Evolutionary conservation across 2,329 filamentous ascomycete genomes (phyloP).

Genomic region (Drechslerella dactyloides): DNA sequence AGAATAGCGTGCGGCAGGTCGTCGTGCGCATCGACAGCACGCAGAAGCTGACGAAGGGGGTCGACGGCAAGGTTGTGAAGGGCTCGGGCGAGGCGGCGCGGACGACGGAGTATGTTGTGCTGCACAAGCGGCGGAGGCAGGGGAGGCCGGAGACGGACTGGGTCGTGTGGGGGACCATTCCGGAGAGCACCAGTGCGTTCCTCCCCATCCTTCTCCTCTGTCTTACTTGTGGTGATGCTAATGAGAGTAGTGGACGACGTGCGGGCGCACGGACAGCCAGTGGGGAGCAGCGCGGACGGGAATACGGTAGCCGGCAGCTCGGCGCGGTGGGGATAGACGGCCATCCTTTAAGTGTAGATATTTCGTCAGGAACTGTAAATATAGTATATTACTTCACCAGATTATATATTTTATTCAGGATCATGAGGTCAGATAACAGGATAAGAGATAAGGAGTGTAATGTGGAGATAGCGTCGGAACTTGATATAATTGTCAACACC

Average conservation of each 20-base stretch:
- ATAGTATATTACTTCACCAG: neutral
- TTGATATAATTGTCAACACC: too few relatives aligned
- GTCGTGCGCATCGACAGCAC: slow-evolving; percentile 54
- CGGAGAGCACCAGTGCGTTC: slow-evolving; percentile 52
- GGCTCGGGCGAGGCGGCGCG: slow-evolving; percentile 49
- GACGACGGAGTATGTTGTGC: slow-evolving; percentile 53
- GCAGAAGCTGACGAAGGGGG: slow-evolving; percentile 52
- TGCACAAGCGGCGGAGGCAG: slow-evolving; percentile 52
- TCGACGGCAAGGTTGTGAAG: slow-evolving; percentile 48
- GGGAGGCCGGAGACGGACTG: slow-evolving; percentile 50
- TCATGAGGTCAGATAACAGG: too few relatives aligned
- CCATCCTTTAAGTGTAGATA: neutral
- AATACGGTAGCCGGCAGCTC: neutral
- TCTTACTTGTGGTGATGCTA: slow-evolving; percentile 1
- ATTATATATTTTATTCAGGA: too few relatives aligned
- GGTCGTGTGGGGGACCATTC: slow-evolving; percentile 54
- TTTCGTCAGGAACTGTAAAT: too few relatives aligned
- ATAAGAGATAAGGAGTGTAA: too few relatives aligned
- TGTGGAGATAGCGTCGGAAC: too few relatives aligned
- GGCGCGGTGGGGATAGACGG: neutral
- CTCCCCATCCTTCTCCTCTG: neutral
- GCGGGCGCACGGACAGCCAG: slow-evolving; percentile 1
- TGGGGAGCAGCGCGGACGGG: neutral
- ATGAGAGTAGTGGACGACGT: slow-evolving; percentile 25
- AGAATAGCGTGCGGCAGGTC: slow-evolving; percentile 52